Base-by-base conservation (phyloP, 2,329 filamentous ascomycete genomes). In the Tolypocladium capitatum region DNA sequence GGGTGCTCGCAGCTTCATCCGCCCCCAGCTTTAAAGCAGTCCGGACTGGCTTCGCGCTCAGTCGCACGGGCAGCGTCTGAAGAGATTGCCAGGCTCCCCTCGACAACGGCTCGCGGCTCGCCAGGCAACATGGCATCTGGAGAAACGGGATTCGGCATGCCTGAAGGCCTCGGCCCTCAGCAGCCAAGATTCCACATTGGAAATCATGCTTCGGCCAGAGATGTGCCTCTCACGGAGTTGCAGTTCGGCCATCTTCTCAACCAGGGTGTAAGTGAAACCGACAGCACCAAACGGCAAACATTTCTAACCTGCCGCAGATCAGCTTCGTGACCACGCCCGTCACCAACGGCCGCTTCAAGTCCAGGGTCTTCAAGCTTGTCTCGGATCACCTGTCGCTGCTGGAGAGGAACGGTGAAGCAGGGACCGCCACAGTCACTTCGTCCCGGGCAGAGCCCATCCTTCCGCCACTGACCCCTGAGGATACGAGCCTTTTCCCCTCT, bases 251-350 rank as follows among this genome's bases (percentile, higher is more conserved):
- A 84, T 58, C 74, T 86, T 11, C 73, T 87, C 53, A 83, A 84
- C 58, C 69, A 76, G 52, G 81, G 81, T 67, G 82, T 85, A 74
- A 70, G 80, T 70, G 52, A 47, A 46, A 48, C 9, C 27, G 5
- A 14, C n/a, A 3, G 20, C 24, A 28, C 14, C 14, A 18, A 16
- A n/a, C 46, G 9, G 24, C 21, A 5, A 28, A 4, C 24, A 9
- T 9, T 18, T 14, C 47, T 49, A 14, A 49, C 38, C 3, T 18
- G 45, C 21, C 46, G 52, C 47, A 90, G 84, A 87, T 91, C 69
- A 79, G 83, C 60, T 86, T 89, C 70, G 75, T 86, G 53, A 90
- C 86, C 5, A 81, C 80, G 18, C 83, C 85, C 45, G 82, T 94
- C 60, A 91, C 86, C 35, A 92, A 84, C 58, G 64, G 71, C 20